Conservation (phyloP, 495 filamentous ascomycete species). For the Staphylotrichum tortipilum region DNA sequence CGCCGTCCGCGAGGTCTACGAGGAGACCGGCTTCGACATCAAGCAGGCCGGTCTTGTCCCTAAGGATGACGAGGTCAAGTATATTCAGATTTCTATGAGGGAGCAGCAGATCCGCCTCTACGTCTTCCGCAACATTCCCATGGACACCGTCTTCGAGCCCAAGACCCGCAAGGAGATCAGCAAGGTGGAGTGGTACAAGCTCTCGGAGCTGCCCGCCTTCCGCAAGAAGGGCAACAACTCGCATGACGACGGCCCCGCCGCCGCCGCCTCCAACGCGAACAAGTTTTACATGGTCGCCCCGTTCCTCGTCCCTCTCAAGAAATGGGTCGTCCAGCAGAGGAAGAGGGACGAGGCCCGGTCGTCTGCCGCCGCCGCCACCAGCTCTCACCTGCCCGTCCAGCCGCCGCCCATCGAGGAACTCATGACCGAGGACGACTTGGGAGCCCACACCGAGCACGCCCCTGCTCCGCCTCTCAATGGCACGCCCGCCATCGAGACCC, state of each 20-base stretch:
- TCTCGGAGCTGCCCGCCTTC: slow-evolving; percentile 78
- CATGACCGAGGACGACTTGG: slow-evolving; percentile 36
- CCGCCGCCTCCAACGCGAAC: slow-evolving; percentile 56
- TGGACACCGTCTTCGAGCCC: slow-evolving; percentile 78
- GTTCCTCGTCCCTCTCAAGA: slow-evolving; percentile 75
- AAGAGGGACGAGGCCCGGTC: slow-evolving; percentile 48
- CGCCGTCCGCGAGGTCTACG: slow-evolving; percentile 85
- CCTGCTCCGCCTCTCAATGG: slow-evolving; percentile 7
- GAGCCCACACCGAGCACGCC: slow-evolving; percentile 19
- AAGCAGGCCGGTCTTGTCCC: slow-evolving; percentile 61
- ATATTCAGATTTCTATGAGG: slow-evolving; percentile 77
- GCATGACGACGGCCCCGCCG: slow-evolving; percentile 35
- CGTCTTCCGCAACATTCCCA: slow-evolving; percentile 77
- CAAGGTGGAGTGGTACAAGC: slow-evolving; percentile 84
- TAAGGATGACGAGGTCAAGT: slow-evolving; percentile 58
- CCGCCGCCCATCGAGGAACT: slow-evolving; percentile 23
- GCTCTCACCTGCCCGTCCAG: slow-evolving; percentile 23
- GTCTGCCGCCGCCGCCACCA: slow-evolving; percentile 13
- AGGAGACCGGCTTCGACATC: slow-evolving; percentile 90
- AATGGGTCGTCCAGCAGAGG: slow-evolving; percentile 81
- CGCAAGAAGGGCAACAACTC: slow-evolving; percentile 52
- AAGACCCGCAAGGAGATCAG: slow-evolving; percentile 95
- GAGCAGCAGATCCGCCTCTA: slow-evolving; percentile 90
- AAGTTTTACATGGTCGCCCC: slow-evolving; percentile 98
- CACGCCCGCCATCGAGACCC: slow-evolving; percentile 28